Base-by-base conservation (phyloP, 2,329 filamentous ascomycete species). In the Clonostachys sp. region DNA sequence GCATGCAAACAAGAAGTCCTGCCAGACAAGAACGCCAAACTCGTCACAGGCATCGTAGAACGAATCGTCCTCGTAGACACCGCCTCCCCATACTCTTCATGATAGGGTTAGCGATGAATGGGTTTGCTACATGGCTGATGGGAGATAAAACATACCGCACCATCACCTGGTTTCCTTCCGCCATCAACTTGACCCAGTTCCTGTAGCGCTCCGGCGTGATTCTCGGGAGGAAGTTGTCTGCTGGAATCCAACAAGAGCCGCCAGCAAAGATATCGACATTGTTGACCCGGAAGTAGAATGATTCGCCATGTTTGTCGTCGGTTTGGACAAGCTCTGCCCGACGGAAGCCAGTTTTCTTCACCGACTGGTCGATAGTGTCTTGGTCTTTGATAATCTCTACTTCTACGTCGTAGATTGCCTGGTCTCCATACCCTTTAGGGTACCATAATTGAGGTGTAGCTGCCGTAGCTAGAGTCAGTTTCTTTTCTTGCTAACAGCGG, bases 211-310 rank as follows among this genome's bases (percentile, higher is more conserved):
- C 71, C 36, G 71, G 68, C 33, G 72, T 74, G 46, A 90, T 82
- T 9, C 84, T 76, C 0, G 86, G 82, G n/a, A 87, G 78, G 59
- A 89, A 89, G 57, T 80, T 88, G 59, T 91, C 86, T 2, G 85
- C 86, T 1, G 87, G 87, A 52, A 91, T 90, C 87, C 87, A 91
- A 62, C 89, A 80, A 47, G 84, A 87, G 13, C 87, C 87, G 24
- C 86, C 86, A 48, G 83, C 88, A 64, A 88, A 91, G 4, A 89
- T 69, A 46, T 86, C 83, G 12, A 88, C 72, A 38, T 80, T 80
- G 60, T 91, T 91, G 61, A 91, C 68, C 52, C 82, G 74, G 64
- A 91, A 90, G 68, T 82, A 89, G 66, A 90, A 91, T 1, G 79
- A 84, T 42, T 81, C 86, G 36, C 86, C 87, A 14, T 83, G 76